Conservation (phyloP, 495 filamentous ascomycete genomes). For the Cercophora samala region DNA sequence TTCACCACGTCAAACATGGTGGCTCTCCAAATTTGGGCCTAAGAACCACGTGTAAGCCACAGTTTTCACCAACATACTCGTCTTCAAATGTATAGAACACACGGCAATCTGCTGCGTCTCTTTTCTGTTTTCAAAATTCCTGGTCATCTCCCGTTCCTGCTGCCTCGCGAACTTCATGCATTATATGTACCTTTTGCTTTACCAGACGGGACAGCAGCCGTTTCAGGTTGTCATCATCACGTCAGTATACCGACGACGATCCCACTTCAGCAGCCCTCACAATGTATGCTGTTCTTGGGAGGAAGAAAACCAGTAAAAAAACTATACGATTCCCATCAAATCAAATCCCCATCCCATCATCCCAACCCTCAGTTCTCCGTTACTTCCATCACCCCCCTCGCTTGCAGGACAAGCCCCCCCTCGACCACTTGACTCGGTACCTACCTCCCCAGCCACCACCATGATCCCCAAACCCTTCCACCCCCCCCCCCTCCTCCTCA, state of each 20-base stretch:
- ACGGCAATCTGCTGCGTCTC: background rate
- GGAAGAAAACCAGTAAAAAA: no score
- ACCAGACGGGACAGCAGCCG: slow-evolving; percentile 8
- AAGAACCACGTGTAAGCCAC: no score
- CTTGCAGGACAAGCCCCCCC: slow-evolving; percentile 1
- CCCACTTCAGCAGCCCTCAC: background rate
- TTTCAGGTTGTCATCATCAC: slow-evolving; percentile 17
- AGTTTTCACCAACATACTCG: no score
- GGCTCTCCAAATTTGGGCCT: no score
- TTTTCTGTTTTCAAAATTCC: background rate
- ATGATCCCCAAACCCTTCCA: slow-evolving; percentile 35
- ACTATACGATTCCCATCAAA: no score
- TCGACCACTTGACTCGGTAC: background rate
- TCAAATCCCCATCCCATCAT: no score
- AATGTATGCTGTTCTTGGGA: background rate
- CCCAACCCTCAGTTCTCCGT: no score
- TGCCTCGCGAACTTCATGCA: background rate
- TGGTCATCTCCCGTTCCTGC: background rate
- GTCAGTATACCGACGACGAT: slow-evolving; percentile 10
- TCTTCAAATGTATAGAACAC: no score
- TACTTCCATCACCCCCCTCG: no score
- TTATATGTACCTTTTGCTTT: slow-evolving; percentile 6
- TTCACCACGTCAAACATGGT: no score
- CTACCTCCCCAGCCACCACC: slow-evolving; percentile 11
- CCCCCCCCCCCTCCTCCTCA: no score